These are phyloP conservation scores for Fagus crenata DNA, from an alignment of 306 rosid species.

Conservation along the genomic window DNA sequence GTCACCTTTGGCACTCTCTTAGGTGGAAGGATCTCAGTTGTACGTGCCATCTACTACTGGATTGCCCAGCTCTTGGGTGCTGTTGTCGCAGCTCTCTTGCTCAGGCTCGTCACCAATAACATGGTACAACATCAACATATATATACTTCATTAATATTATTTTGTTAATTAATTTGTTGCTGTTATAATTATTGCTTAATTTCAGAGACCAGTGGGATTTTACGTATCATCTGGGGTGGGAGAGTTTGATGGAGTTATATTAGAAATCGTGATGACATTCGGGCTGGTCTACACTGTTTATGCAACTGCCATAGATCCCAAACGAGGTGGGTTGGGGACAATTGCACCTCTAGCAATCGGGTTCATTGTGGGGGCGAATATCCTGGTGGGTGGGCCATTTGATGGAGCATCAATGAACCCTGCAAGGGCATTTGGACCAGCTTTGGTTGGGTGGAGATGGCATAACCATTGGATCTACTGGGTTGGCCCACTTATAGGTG, in stretches of 20 bases:
- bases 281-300: conserved; percentile 73
- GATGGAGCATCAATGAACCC: conserved; percentile 99
- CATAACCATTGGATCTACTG: conserved; percentile 85
- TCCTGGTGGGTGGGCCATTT: conserved; percentile 82
- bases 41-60: conserved; percentile 79
- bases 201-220: conserved; percentile 75
- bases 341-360: conserved; percentile 84
- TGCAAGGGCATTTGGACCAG: conserved; percentile 90
- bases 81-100: conserved; percentile 69
- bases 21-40: conserved; percentile 80
- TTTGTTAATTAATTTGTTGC: background rate
- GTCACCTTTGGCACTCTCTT: conserved; percentile 86
- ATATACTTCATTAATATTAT: background rate
- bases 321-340: conserved; percentile 63
- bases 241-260: conserved; percentile 51
- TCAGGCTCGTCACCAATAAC: conserved; percentile 75
- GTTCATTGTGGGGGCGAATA: conserved; percentile 78
- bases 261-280: conserved; percentile 79
- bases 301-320: conserved; percentile 91
- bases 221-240: conserved; percentile 53
- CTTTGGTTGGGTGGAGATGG: conserved; percentile 95
- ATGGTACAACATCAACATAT: conserved; percentile 47
- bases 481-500: conserved; percentile 89
- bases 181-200: background rate
- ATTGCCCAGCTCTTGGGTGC: conserved; percentile 85